Evolutionary conservation across 2,329 filamentous ascomycete genomes (phyloP), one percentile per base, ranked within the genome.

Genomic region (Nothophaeocryptopus gaeumannii): DNA sequence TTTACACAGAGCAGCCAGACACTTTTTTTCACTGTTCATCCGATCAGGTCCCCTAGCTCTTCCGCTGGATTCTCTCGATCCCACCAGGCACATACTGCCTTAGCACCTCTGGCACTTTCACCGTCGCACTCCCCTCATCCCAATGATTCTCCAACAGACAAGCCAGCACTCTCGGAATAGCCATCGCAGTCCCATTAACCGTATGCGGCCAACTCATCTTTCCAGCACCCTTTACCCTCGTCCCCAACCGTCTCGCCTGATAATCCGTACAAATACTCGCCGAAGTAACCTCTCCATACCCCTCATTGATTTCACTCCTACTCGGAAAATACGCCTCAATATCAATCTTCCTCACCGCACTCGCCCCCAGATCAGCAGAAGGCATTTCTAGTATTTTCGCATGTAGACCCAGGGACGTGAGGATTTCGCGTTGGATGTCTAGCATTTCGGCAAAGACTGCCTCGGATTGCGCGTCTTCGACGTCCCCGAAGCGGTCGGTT

Each of bases 331-430:
- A 91, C 2, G 88, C 89, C 67, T 99, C 93, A 47, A 99, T 95
- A 68, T 99, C 93, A 58, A 86, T 80, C 70, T 99, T 99, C 54
- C 91, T 81, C 15, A 77, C 79, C 10, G 93, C 93, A 26, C 87
- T 91, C 7, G 93, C 92, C 58, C 93, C 93, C 1, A 99, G 83
- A 69, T 99, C 93, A 0, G 81, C 75, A 0, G 85, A 80, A 0
- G 93, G 92, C 92, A 97, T 97, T 69, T 96, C 89, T 7, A 99
- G 80, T 13, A 99, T 78, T 50, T 92, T 89, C 65, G 88, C 95
- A 67, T 89, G 85, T 30, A 99, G 80, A 33, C 84, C 86, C 0
- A 99, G 82, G 0, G 81, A 80, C 2, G 76, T 75, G 10, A 97
- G 75, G 47, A 99, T 91, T 65, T 93, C 86, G 2, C 81, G 86